These are phyloP conservation scores for Arthroderma uncinatum DNA, from an alignment of 2,329 filamentous ascomycete genomes.

Conservation along the genomic window DNA sequence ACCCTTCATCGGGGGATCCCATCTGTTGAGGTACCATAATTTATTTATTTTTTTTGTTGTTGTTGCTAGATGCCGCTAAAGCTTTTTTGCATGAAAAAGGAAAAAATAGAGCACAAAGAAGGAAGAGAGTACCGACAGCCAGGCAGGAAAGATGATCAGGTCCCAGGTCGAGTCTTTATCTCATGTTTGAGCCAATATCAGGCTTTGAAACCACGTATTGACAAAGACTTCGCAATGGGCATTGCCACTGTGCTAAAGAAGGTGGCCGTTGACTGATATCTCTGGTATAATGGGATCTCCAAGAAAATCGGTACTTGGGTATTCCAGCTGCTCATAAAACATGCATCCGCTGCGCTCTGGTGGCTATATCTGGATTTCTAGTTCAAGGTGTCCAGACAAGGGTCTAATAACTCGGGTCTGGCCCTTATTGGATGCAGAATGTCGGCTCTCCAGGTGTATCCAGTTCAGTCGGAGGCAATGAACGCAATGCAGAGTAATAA, in stretches of 20 bases:
- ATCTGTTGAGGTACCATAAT: slow-evolving; percentile 1
- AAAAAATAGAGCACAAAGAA: neutral
- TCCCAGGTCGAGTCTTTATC: neutral
- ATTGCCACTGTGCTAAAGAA: neutral
- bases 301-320: neutral
- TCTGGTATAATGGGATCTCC: neutral
- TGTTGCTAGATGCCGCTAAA: neutral
- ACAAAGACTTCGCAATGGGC: neutral
- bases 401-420: neutral
- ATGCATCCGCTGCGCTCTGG: neutral
- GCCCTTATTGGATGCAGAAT: neutral
- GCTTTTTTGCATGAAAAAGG: neutral
- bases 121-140: neutral
- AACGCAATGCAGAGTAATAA: neutral
- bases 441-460: neutral
- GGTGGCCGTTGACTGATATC: neutral
- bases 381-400: neutral
- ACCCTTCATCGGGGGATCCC: neutral
- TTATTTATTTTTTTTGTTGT: too few relatives aligned
- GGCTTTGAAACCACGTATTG: neutral
- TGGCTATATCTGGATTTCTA: neutral
- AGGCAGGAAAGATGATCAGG: neutral
- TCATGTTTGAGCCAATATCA: neutral
- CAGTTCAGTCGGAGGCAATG: neutral
- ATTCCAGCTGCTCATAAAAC: neutral